Conservation (phyloP, 164 flowering plant genomes). For the Buxus sempervirens region DNA sequence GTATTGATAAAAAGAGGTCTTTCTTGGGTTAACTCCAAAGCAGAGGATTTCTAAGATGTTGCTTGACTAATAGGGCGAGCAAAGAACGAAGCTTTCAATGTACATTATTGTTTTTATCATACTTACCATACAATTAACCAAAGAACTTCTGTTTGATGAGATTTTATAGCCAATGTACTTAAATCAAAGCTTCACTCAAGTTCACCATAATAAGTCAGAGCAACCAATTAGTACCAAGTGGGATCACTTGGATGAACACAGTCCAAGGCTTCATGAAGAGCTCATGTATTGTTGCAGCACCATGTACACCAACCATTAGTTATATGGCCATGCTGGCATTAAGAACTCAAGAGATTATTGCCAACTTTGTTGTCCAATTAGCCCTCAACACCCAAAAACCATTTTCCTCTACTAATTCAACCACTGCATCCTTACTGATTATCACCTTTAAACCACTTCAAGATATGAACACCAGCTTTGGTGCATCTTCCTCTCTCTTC, state of each 20-base stretch:
- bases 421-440: conserved; percentile 45
- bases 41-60: conserved; percentile 78
- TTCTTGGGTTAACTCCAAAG: conserved; percentile 88
- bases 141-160: conserved; percentile 68
- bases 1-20: conserved; percentile 81
- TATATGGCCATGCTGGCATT: conserved; percentile 78
- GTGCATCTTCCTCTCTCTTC: conserved; percentile 26
- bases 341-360: conserved; percentile 62
- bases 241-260: conserved; percentile 79
- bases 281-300: too few species aligned
- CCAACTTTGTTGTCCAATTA: conserved; percentile 54
- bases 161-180: conserved; percentile 72
- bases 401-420: conserved; percentile 42
- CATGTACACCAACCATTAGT: conserved; percentile 94
- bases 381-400: conserved; percentile 74
- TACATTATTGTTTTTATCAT: conserved; percentile 57
- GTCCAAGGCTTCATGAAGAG: conserved; percentile 72
- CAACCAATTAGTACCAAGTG: conserved; percentile 87
- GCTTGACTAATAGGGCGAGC: too few species aligned
- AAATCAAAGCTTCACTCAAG: conserved; percentile 71
- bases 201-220: conserved; percentile 79
- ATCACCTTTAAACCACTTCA: conserved; percentile 74
- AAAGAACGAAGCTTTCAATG: too few species aligned
- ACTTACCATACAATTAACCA: conserved; percentile 55
- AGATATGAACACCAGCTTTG: conserved; percentile 56